These are phyloP conservation scores for Saksenaea vasiformis DNA, from an alignment of 371 early-diverging fungal species.

Conservation along the genomic window DNA sequence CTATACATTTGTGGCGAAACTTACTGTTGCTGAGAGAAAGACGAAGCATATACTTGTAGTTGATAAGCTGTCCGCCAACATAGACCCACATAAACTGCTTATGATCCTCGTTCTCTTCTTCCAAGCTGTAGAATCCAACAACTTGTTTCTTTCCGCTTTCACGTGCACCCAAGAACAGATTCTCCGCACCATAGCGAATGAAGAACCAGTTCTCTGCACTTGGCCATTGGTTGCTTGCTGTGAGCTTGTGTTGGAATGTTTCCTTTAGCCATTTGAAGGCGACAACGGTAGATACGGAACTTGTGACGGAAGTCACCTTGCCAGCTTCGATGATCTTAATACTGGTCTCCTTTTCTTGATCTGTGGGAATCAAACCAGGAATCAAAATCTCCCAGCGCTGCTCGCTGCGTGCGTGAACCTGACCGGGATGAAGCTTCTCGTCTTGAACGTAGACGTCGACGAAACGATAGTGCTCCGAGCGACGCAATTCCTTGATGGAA, in stretches of 20 bases:
- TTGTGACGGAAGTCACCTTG: conserved; percentile 28
- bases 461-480: conserved; percentile 16
- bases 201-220: conserved; percentile 39
- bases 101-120: conserved; percentile 29
- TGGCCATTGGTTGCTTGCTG: conserved; percentile 32
- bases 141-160: conserved; percentile 33
- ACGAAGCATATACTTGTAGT: conserved; percentile 51
- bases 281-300: conserved; percentile 25
- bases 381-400: conserved; percentile 48
- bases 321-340: conserved; percentile 38
- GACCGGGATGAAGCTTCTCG: conserved; percentile 29
- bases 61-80: conserved; percentile 54
- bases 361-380: conserved; percentile 39
- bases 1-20: not conserved
- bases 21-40: conserved; percentile 7
- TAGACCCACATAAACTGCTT: conserved; percentile 55
- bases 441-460: conserved; percentile 46
- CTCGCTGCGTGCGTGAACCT: conserved; percentile 34
- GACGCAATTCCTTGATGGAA: conserved; percentile 35
- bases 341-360: conserved; percentile 26
- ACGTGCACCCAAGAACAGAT: conserved; percentile 40
- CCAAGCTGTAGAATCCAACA: conserved; percentile 35
- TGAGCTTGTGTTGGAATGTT: conserved; percentile 27
- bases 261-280: conserved; percentile 41
- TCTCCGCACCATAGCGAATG: conserved; percentile 41